These are phyloP conservation scores for Plasmopara viticola DNA, from an alignment of 352 stramenopile species.

Conservation along the genomic window DNA sequence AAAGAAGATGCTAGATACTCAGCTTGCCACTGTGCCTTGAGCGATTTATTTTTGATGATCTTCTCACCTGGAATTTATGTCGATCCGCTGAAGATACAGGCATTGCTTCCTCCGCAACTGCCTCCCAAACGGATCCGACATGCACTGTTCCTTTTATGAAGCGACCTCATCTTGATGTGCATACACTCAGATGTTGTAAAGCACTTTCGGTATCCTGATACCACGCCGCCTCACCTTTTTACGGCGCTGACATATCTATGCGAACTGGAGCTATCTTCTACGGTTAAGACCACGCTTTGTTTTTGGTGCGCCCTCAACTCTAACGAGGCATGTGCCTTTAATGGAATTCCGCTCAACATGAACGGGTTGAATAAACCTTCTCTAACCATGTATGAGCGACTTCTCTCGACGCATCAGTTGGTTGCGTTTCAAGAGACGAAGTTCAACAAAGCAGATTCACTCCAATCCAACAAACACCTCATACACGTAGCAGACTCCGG, in stretches of 20 bases:
- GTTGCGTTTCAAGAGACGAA: not conserved
- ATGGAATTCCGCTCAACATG: no score
- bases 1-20: not conserved
- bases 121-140: not conserved
- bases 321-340: not conserved
- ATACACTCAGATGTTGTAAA: not conserved
- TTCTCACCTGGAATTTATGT: not conserved
- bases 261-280: not conserved
- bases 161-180: not conserved
- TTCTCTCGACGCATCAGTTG: slow-evolving; percentile 1
- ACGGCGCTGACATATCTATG: not conserved
- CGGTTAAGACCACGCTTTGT: not conserved
- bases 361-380: not conserved
- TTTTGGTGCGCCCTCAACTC: not conserved
- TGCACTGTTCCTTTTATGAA: not conserved
- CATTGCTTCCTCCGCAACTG: not conserved
- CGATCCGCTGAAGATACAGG: not conserved
- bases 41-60: slow-evolving; percentile 3
- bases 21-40: not conserved
- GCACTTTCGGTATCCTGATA: not conserved
- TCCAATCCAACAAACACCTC: not conserved
- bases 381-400: not conserved
- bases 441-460: not conserved
- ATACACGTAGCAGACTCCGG: not conserved
- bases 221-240: not conserved